Base-by-base conservation (phyloP, 2,329 filamentous ascomycete genomes). In the Trichophyton mentagrophytes region DNA sequence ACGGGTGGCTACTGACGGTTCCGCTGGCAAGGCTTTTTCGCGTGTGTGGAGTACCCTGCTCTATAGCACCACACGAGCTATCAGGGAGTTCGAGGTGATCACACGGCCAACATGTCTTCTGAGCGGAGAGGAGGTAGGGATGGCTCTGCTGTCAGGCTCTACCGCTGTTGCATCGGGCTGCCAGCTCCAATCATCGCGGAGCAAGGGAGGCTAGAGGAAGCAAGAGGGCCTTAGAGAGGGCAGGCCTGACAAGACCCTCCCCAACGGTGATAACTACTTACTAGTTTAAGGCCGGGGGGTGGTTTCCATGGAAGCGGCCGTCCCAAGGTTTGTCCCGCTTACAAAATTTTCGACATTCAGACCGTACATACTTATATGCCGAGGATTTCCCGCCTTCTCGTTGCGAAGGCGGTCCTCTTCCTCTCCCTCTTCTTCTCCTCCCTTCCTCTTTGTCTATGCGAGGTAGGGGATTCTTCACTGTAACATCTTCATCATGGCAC, bases 401-500 rank as follows among this genome's bases (percentile, higher is more conserved):
- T 3, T 13, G 46, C 46, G 7, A 7, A 27, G 11, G 46, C 25
- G 56, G 36, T 40, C 4, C 27, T 30, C 22, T 22, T 8, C n/a
- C n/a, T 53, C 8, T 33, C 22, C 9, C 20, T 36, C 33, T 13
- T 36, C 42, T 36, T n/a, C n/a, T 17, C 8, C n/a, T 46, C 22
- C n/a, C 17, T 30, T 15, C 27, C 33, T 9, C 9, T n/a, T n/a
- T 17, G 8, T 7, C 27, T 38, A 9, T 38, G 33, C 27, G 6
- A n/a, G 27, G 6, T 27, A 30, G 61, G 49, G 49, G 13, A 55
- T 36, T n/a, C 49, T 36, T 17, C 27, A 8, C n/a, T 3, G 49
- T 30, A 33, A 53, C 27, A 30, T 62, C n/a, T 33, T 63, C 60
- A 61, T 60, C 46, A 62, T 61, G 51, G 30, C 61, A 20, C 61